Percentiles rank a stretch among this genome's conserved stretches.
These are phyloP conservation scores for Acacia pycnantha DNA, from an alignment of 331 rosid species.

Conservation along the genomic window DNA sequence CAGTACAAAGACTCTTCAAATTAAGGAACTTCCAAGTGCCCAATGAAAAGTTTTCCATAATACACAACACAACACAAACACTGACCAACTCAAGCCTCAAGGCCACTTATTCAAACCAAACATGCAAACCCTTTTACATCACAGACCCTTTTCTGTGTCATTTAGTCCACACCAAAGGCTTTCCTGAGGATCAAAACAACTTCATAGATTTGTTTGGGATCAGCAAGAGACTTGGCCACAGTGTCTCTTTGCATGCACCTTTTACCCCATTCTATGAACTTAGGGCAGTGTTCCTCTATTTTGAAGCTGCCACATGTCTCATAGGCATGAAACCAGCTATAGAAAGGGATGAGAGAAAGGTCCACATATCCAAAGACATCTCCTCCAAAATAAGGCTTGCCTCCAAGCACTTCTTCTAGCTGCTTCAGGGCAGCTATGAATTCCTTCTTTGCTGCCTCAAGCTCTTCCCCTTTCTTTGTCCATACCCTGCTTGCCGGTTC, in stretches of 20 bases:
- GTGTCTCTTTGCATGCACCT: neutral
- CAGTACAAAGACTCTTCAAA: neutral
- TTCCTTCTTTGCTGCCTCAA: neutral
- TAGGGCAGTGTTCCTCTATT: neutral
- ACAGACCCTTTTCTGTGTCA: neutral
- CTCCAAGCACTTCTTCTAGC: neutral
- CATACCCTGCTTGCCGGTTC: neutral
- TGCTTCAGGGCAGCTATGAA: neutral
- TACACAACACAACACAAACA: too few relatives aligned
- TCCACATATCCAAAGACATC: neutral
- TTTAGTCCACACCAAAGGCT: neutral
- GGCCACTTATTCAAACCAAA: neutral
- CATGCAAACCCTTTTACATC: neutral
- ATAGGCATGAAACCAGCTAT: neutral
- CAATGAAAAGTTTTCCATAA: neutral
- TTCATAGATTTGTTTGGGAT: neutral
- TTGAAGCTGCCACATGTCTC: neutral
- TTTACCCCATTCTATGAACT: neutral
- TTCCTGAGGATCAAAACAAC: neutral
- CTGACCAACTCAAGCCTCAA: neutral
- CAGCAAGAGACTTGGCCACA: neutral
- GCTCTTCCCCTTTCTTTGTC: neutral
- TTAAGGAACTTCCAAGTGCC: neutral
- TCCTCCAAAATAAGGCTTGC: neutral
- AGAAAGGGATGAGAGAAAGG: neutral